Percentiles rank a stretch among this genome's conserved stretches.
These are phyloP conservation scores for Solanum verrucosum DNA, from an alignment of 257 asterid genomes.

Conservation along the genomic window DNA sequence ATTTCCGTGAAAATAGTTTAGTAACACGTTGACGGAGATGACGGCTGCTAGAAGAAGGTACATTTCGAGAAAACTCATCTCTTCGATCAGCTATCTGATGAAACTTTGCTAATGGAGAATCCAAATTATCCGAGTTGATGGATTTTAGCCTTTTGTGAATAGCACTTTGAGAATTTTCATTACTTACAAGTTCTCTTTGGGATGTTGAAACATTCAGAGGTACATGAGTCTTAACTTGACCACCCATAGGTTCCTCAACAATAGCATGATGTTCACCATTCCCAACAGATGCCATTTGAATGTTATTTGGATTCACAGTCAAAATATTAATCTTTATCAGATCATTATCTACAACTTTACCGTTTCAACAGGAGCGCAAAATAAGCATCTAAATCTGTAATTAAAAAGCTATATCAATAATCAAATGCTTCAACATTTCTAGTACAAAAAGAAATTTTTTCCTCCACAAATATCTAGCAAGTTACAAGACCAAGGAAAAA, in stretches of 20 bases:
- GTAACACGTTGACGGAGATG: slow-evolving; percentile 34
- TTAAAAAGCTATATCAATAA: background rate
- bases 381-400: background rate
- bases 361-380: background rate
- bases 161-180: slow-evolving; percentile 23
- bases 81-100: slow-evolving; percentile 47
- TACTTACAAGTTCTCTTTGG: slow-evolving; percentile 44
- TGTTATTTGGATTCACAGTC: slow-evolving; percentile 20
- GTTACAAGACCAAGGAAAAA: background rate
- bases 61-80: slow-evolving; percentile 62
- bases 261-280: slow-evolving; percentile 25
- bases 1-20: slow-evolving; percentile 37
- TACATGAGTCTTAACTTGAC: too few relatives aligned
- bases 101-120: slow-evolving; percentile 53
- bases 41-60: slow-evolving; percentile 58
- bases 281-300: slow-evolving; percentile 35
- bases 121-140: slow-evolving; percentile 46
- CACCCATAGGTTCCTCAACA: slow-evolving; percentile 22
- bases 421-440: background rate
- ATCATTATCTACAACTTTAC: background rate
- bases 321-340: background rate
- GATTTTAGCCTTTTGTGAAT: slow-evolving; percentile 31
- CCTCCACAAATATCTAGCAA: background rate
- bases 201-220: slow-evolving; percentile 46
- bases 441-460: background rate